Evolutionary conservation across 148 eudicot genomes (phyloP), one percentile per base, ranked within the genome.

Genomic region (Rhododendron mucronatum): DNA sequence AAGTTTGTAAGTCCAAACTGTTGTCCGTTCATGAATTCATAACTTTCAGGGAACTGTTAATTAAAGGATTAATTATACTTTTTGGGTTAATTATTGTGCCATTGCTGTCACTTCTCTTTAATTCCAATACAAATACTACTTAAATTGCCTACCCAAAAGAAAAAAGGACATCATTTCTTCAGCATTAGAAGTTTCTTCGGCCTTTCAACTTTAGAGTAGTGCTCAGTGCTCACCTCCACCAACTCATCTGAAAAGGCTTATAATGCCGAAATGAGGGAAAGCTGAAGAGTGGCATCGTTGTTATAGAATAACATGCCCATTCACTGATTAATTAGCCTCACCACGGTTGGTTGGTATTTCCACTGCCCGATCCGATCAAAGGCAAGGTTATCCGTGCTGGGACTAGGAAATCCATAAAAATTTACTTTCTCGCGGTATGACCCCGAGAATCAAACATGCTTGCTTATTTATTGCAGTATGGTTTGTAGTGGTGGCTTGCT

Each of bases 171-270:
- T 16, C 48, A 41, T 50, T 2, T 82, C 7, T 39, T 82, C 1
- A 10, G 51, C 12, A 20, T 78, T 23, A 44, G 37, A 41, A 59
- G 73, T 82, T 53, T 63, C 20, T 5, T 39, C 75, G 65, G 47
- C 53, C 75, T 39, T 12, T 61, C 75, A 59, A 67, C 33, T 26
- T 67, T 33, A 33, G 57, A 79, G 7, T 28, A 30, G 41, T 30
- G 76, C 55, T 37, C 13, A 48, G 59, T 78, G 81, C 37, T 78
- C 30, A 45, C 81, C 82, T n/a, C 28, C 82, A 47, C 61, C 82
- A n/a, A 50, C 61, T 39, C 18, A 75, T 12, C 53, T 23, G 80
- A 81, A 33, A 82, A 59, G 53, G 84, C 37, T 12, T 61, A 39
- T 59, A 20, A 63, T 57, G 15, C n/a, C 30, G 63, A 21, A 51